A percentile compares a stretch with the other conserved stretches of the same genome.
phyloP scores from a whole-genome alignment of 192 early-diverging fungal genomes.

The Rhizoclosmatium globosum region DNA sequence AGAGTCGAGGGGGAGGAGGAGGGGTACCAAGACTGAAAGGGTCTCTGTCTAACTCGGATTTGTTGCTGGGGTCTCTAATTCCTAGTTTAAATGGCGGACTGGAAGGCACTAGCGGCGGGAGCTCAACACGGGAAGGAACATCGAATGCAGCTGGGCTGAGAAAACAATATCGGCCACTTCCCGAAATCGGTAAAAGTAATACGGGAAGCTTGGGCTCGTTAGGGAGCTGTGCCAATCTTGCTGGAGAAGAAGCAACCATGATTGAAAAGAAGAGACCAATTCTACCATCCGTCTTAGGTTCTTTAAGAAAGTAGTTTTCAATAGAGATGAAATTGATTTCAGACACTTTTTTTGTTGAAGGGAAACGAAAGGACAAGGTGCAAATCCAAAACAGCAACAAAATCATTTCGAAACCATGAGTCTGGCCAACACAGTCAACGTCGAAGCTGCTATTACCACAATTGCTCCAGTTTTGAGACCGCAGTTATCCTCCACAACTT shows the following conservation, averaged over 20 bases:
- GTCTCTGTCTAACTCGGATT: constrained; percentile 33
- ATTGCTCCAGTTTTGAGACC: no score
- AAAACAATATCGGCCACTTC: constrained; percentile 31
- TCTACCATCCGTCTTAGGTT: background rate
- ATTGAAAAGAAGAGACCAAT: background rate
- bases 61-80: background rate
- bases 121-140: no score
- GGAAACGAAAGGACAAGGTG: background rate
- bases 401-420: no score
- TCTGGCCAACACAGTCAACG: no score
- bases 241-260: background rate
- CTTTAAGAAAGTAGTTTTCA: background rate
- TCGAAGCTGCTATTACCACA: no score
- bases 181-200: constrained; percentile 33
- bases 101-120: no score
- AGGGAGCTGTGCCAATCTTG: background rate
- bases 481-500: no score
- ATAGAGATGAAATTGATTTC: background rate
- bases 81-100: background rate
- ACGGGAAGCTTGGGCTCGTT: background rate
- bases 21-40: constrained; percentile 14
- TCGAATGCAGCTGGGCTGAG: constrained; percentile 2
- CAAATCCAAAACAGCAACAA: no score
- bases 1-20: no score
- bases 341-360: background rate